Evolutionary conservation across 305 asterid species (phyloP), one percentile per base, ranked within the genome.

Genomic region (Plantago coronopus): DNA sequence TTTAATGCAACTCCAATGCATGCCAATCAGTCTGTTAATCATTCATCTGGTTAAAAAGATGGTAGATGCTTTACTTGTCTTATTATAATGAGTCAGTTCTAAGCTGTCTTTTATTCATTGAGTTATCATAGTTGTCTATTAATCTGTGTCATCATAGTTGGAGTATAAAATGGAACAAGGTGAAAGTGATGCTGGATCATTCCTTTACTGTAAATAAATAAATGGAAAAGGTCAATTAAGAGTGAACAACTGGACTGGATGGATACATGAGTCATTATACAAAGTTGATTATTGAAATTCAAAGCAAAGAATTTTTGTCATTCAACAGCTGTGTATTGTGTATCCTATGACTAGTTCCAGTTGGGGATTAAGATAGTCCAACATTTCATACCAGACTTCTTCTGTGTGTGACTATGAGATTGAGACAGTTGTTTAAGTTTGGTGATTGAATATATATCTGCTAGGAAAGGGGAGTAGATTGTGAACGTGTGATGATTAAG

Each of bases 271-370:
- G 61, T 37, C 61, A 37, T 56, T 34, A 19, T 40, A 56, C 15
- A 13, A 56, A 38, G 27, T 55, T 37, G 61, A 56, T 57, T 38
- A 57, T 20, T 57, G 48, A 56, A 56, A 17, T 20, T 57, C 62
- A 34, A 56, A 56, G 46, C 34, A 17, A 15, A 54, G 19, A n/a
- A 4, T 54, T 17, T 22, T n/a, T 48, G 22, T 58, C 38, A 23
- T 66, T 55, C 42, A 31, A 43, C 62, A 69, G 69, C 54, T 38
- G 62, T 37, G n/a, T n/a, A n/a, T 19, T 37, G 17, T 57, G 61
- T 22, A 45, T 20, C 43, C 43, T 51, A 18, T 19, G 40, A n/a
- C 37, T 4, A 51, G 48, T 29, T 48, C 15, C 13, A 12, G 15
- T 27, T 61, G 15, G 13, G 13, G 31, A 5, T 27, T 5, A 38